Evolutionary conservation across 495 filamentous ascomycete genomes (phyloP), one percentile per base, ranked within the genome.

Genomic region (Cetradonia linearis): DNA sequence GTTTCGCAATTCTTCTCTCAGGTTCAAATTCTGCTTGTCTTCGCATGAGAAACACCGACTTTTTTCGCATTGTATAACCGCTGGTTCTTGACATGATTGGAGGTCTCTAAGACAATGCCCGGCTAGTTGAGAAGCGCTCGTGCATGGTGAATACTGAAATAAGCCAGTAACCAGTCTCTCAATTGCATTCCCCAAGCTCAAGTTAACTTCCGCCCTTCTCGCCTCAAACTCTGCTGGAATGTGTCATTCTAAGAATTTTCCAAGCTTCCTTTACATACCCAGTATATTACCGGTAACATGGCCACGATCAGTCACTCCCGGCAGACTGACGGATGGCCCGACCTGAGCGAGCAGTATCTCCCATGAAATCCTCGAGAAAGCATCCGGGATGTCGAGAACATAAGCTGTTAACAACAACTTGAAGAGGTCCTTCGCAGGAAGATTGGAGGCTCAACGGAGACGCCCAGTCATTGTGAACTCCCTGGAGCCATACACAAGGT

Each of bases 401-500:
- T 6, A 38, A 38, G 36, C 58, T 57, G 63, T 50, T 8, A 30
- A 68, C 44, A 67, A 73, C n/a, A n/a, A n/a, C n/a, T n/a, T n/a
- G n/a, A n/a, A n/a, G n/a, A n/a, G n/a, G n/a, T n/a, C n/a, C n/a
- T n/a, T n/a, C n/a, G n/a, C n/a, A n/a, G n/a, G n/a, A n/a, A n/a
- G n/a, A n/a, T n/a, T n/a, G n/a, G n/a, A n/a, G n/a, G n/a, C n/a
- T n/a, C n/a, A n/a, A n/a, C 33, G 33, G 10, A 34, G 33, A 34
- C 33, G 10, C 33, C 33, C 33, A 10, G 33, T 34, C 33, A 34
- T 34, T 60, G 57, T n/a, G 44, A 47, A 47, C 44, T 47, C 10
- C 33, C 33, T 34, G 10, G 33, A 34, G 33, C 33, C 33, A 34
- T 34, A 34, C 10, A 34, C 33, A 10, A 34, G 10, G 33, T 10